Evolutionary conservation across 495 filamentous ascomycete genomes (phyloP).

Genomic region (Penicillium coffeae): DNA sequence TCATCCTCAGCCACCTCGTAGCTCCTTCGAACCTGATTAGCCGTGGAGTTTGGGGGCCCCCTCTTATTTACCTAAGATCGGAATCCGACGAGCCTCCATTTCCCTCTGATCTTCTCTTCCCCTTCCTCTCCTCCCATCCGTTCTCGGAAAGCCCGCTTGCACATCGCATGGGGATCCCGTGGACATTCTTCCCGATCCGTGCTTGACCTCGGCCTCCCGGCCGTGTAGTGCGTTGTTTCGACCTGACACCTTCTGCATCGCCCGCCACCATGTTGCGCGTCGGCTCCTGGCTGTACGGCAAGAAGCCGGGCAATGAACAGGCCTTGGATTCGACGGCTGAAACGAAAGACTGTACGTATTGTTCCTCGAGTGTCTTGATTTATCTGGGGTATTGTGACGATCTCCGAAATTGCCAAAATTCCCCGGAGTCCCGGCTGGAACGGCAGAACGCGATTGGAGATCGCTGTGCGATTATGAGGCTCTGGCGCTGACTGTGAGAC

Average conservation of each 20-base stretch:
- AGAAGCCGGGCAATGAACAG: constrained; percentile 47
- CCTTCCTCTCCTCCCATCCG: constrained; percentile 8
- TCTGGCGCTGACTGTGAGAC: constrained; percentile 12
- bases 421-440: neutral
- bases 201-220: constrained; percentile 5
- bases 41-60: neutral
- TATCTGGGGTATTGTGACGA: constrained; percentile 1
- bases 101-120: constrained; percentile 3
- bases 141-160: constrained; percentile 20
- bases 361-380: neutral
- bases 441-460: too few relatives aligned
- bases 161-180: constrained; percentile 16
- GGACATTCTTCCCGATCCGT: constrained; percentile 32
- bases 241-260: neutral
- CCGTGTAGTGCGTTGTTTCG: constrained; percentile 5
- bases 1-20: neutral
- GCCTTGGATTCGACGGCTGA: constrained; percentile 58
- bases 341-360: constrained; percentile 53
- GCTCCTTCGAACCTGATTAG: neutral
- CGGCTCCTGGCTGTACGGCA: constrained; percentile 56
- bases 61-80: neutral
- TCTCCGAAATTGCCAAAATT: neutral
- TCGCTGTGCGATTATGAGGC: constrained; percentile 2
- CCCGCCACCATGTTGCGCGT: constrained; percentile 37
- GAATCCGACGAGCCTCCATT: neutral